Percentiles rank a stretch among this genome's conserved stretches.
phyloP scores from a whole-genome alignment of 2,329 filamentous ascomycete species.

The Sarocladiaceae sp. region DNA sequence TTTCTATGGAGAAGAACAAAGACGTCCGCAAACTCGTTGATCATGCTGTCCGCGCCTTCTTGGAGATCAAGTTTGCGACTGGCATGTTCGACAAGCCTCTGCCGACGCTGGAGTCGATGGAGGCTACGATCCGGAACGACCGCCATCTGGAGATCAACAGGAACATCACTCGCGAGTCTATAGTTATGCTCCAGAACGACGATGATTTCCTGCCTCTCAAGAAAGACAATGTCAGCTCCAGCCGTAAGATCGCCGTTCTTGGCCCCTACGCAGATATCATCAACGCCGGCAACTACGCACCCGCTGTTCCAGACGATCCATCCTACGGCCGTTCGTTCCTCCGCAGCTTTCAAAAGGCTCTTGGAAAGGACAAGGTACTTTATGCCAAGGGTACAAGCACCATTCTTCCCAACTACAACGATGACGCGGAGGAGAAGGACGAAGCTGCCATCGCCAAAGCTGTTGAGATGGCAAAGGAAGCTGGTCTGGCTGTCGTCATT shows the following conservation, averaged over 20 bases:
- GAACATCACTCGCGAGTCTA: constrained; percentile 16
- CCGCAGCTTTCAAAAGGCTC: constrained; percentile 13
- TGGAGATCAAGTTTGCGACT: constrained; percentile 23
- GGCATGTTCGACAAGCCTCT: constrained; percentile 21
- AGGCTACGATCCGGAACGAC: constrained; percentile 12
- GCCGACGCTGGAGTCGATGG: constrained; percentile 14
- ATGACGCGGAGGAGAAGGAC: no score
- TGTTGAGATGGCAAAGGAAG: constrained; percentile 21
- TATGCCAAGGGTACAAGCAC: constrained; percentile 15
- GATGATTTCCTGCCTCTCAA: constrained; percentile 14
- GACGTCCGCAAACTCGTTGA: constrained; percentile 18
- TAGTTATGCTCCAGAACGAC: constrained; percentile 18
- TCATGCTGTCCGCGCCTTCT: constrained; percentile 19
- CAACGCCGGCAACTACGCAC: constrained; percentile 16
- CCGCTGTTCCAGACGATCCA: constrained; percentile 13
- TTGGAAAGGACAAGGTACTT: constrained; percentile 17
- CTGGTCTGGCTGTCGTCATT: constrained; percentile 22
- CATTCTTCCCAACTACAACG: constrained; percentile 14
- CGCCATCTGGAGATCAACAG: constrained; percentile 14
- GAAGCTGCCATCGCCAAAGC: no score
- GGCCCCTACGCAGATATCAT: constrained; percentile 17
- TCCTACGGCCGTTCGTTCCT: constrained; percentile 16
- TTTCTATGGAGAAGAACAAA: constrained; percentile 16
- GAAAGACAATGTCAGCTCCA: background rate
- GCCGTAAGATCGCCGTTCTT: constrained; percentile 16